Conservation (phyloP, 176 grass and related monocot genomes). For the Areca catechu region DNA sequence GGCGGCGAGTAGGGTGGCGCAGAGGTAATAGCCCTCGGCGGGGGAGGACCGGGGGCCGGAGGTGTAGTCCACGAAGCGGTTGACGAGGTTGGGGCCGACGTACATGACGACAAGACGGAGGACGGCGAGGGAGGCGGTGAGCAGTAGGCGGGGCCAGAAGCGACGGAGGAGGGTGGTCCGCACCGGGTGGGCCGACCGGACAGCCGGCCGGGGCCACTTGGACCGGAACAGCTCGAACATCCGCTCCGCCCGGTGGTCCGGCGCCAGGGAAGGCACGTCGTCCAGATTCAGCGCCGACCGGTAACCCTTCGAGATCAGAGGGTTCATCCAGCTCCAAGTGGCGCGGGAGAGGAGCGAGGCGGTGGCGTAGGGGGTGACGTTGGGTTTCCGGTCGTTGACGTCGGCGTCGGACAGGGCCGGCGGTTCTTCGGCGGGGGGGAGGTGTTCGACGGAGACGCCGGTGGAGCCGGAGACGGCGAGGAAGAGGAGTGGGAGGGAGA, state of each 20-base stretch:
- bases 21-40: constrained; percentile 39
- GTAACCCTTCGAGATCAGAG: constrained; percentile 55
- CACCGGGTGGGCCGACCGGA: constrained; percentile 43
- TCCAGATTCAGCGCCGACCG: constrained; percentile 33
- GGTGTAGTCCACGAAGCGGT: constrained; percentile 73
- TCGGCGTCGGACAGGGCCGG: not conserved
- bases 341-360: constrained; percentile 43
- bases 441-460: constrained; percentile 6
- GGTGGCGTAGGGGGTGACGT: constrained; percentile 48
- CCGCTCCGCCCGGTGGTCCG: constrained; percentile 48
- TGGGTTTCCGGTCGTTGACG: constrained; percentile 1
- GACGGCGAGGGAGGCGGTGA: constrained; percentile 48
- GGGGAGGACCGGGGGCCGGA: not conserved
- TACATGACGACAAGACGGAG: constrained; percentile 73
- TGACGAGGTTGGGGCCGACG: constrained; percentile 73
- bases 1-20: constrained; percentile 45
- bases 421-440: not conserved
- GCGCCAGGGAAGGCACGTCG: constrained; percentile 56
- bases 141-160: constrained; percentile 67
- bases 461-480: constrained; percentile 33
- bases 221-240: constrained; percentile 53
- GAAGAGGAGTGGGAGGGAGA: constrained; percentile 42
- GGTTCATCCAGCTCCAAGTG: constrained; percentile 92
- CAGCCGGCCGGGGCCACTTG: constrained; percentile 43
- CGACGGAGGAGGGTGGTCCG: constrained; percentile 46